A percentile compares a stretch with the other conserved stretches of the same genome.
These are phyloP conservation scores for Mrakia hoshinonis DNA, from an alignment of 768 basidiomycete species.

Conservation along the genomic window DNA sequence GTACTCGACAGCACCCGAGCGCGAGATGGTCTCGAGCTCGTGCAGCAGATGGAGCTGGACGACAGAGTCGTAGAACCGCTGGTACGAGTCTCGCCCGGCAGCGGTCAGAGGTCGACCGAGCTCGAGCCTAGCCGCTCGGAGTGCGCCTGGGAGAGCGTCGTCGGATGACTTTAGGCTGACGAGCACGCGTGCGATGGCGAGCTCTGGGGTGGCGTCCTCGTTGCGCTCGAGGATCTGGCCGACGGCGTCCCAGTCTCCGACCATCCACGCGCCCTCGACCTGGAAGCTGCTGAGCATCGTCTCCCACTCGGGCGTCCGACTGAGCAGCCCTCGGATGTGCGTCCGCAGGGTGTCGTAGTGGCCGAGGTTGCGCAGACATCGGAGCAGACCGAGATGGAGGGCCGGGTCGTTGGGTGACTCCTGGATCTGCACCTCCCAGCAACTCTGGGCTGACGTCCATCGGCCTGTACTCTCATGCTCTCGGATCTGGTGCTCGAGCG, in stretches of 20 bases:
- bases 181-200: slow-evolving; percentile 68
- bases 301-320: slow-evolving; percentile 76
- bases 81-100: slow-evolving; percentile 70
- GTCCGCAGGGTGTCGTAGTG: slow-evolving; percentile 95
- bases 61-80: slow-evolving; percentile 75
- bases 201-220: slow-evolving; percentile 45
- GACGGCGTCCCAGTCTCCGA: slow-evolving; percentile 84
- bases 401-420: slow-evolving; percentile 79
- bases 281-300: slow-evolving; percentile 67
- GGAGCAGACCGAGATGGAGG: slow-evolving; percentile 77
- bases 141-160: slow-evolving; percentile 45
- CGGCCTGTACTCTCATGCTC: slow-evolving; percentile 93
- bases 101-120: slow-evolving; percentile 74
- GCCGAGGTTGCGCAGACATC: slow-evolving; percentile 85
- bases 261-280: slow-evolving; percentile 91
- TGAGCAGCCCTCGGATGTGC: slow-evolving; percentile 74
- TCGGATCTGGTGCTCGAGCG: slow-evolving; percentile 89
- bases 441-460: slow-evolving; percentile 98
- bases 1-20: slow-evolving; percentile 32
- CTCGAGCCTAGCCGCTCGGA: slow-evolving; percentile 57
- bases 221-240: slow-evolving; percentile 47
- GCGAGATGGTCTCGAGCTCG: slow-evolving; percentile 60
- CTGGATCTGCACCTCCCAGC: slow-evolving; percentile 93
- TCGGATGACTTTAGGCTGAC: slow-evolving; percentile 64
- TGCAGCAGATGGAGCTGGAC: slow-evolving; percentile 76